Evolutionary conservation across 2,329 filamentous ascomycete genomes (phyloP).

Genomic region (Scytalidium sp.): DNA sequence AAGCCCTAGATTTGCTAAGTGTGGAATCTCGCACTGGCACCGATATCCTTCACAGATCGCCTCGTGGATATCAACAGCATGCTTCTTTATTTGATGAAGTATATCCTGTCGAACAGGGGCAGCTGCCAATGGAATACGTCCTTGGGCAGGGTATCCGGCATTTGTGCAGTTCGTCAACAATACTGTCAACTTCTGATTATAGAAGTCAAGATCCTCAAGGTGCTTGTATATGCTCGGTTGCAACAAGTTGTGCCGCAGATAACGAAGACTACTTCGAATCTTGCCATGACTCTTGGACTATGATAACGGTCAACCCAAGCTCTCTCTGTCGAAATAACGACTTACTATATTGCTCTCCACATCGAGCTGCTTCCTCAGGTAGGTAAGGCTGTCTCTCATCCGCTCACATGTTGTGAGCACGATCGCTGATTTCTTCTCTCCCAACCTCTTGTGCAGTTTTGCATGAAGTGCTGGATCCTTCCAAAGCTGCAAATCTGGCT

Average conservation of each 20-base stretch:
- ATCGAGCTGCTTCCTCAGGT: neutral
- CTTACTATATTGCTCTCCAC: neutral
- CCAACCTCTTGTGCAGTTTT: neutral
- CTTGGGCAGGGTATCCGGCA: neutral
- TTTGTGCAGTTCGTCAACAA: neutral
- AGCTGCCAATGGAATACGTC: neutral
- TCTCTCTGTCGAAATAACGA: neutral
- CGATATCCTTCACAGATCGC: slow-evolving; percentile 1
- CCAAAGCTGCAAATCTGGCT: neutral
- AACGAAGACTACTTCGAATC: neutral
- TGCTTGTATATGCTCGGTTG: neutral
- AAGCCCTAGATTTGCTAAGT: neutral
- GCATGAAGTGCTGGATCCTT: neutral
- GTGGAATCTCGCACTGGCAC: neutral
- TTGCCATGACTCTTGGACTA: neutral
- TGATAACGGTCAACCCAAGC: neutral
- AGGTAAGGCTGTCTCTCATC: neutral
- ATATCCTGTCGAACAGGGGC: neutral
- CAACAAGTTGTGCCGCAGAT: neutral
- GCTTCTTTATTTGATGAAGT: neutral
- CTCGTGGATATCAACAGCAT: neutral
- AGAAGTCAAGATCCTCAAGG: neutral
- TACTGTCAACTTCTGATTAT: neutral
- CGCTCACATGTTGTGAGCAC: neutral
- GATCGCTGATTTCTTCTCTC: neutral